Base-by-base conservation (phyloP, 2,329 filamentous ascomycete genomes). In the Paraphaeosphaeria minitans region DNA sequence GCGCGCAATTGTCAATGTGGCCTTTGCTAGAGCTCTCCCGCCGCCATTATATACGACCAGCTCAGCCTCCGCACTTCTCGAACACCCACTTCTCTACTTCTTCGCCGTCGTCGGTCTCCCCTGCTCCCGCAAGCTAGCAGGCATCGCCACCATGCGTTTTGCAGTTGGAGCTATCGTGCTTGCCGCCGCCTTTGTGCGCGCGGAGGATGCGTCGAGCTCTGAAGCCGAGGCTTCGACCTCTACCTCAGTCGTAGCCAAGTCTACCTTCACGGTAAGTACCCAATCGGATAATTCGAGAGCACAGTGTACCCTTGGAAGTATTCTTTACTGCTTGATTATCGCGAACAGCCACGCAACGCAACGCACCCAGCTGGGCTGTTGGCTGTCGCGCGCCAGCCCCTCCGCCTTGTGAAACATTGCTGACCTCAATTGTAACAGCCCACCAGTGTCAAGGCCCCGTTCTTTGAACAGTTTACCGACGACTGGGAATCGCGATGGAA, bases 391-490 rank as follows among this genome's bases (percentile, higher is more conserved):
- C 41, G 9, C n/a, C 45, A 33, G 24, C 45, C 45, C 45, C 45
- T 31, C 27, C 27, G 3, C 4, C 7, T 31, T 4, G 16, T 12
- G 14, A 39, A 27, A 16, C 14, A 19, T 19, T 55, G 19, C 69
- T 75, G 58, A 75, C 65, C 48, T 37, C 16, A 8, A 21, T 10
- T 13, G 12, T 21, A 22, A n/a, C 74, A 99, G 94, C 93, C 95
- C 60, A 92, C 93, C 66, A 85, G 83, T 64, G 78, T 98, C 74
- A 95, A 97, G 83, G 95, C 89, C 68, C 92, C 93, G 61, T 99
- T 99, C 87, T 83, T 98, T 66, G 95, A 99, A 84, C 95, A 99
- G 81, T 99, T 99, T 84, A 96, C 92, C 81, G 91, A 96, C 70
- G 93, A 92, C 81, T 98, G 94, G 94, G 90, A 97, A 69, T 82